Conservation (phyloP, 1,139 yeast species). For the Kodamaea sp. region DNA sequence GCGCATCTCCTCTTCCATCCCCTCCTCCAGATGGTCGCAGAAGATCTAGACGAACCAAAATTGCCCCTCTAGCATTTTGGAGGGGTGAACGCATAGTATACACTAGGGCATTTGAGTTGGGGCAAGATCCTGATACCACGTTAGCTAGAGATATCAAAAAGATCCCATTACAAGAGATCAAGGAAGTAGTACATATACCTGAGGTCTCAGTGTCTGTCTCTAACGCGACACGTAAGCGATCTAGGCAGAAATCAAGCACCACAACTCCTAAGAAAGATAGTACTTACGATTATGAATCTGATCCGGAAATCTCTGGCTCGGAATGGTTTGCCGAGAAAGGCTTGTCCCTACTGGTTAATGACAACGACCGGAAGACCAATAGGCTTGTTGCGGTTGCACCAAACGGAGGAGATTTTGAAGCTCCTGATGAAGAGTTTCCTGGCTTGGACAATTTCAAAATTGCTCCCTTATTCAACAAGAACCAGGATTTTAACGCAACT, state of each 20-base stretch:
- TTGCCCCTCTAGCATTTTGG: constrained; percentile 84
- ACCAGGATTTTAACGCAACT: constrained; percentile 68
- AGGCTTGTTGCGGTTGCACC: constrained; percentile 73
- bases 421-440: constrained; percentile 29
- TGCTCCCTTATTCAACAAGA: constrained; percentile 67
- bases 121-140: constrained; percentile 39
- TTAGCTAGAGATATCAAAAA: constrained; percentile 35
- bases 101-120: constrained; percentile 47
- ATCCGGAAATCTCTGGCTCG: constrained; percentile 49
- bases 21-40: constrained; percentile 50
- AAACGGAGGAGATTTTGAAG: constrained; percentile 50
- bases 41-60: constrained; percentile 61
- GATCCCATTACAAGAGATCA: constrained; percentile 58
- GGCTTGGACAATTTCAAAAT: constrained; percentile 60
- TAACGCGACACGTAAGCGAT: constrained; percentile 12
- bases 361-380: constrained; percentile 42
- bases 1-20: constrained; percentile 39
- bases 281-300: constrained; percentile 37
- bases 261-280: constrained; percentile 14
- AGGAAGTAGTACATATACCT: constrained; percentile 56
- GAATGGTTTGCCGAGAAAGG: constrained; percentile 57
- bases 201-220: constrained; percentile 17
- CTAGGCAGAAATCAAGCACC: constrained; percentile 16
- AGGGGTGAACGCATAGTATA: constrained; percentile 76
- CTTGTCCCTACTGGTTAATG: constrained; percentile 54